Evolutionary conservation across 768 basidiomycete genomes (phyloP).

Genomic region (Leccinum disarticulatum): DNA sequence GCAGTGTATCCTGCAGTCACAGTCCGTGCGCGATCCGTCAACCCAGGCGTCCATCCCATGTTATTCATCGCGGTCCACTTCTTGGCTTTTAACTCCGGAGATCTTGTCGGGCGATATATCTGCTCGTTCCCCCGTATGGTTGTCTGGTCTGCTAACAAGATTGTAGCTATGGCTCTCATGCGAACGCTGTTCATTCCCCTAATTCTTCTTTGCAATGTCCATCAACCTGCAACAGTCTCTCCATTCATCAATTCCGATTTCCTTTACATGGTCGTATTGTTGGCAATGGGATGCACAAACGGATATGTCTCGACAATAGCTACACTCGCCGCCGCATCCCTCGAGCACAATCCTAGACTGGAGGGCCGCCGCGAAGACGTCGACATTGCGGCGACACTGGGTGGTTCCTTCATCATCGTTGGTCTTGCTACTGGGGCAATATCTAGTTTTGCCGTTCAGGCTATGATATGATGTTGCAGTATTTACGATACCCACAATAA

Average conservation of each 20-base stretch:
- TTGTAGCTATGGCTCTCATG: conserved; percentile 61
- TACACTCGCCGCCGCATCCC: conserved; percentile 81
- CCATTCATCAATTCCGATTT: conserved; percentile 71
- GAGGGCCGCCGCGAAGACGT: conserved; percentile 73
- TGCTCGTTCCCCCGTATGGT: conserved; percentile 66
- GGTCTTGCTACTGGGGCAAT: conserved; percentile 78
- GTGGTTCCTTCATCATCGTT: conserved; percentile 74
- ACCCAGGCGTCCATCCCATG: conserved; percentile 69
- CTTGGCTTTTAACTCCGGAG: conserved; percentile 71
- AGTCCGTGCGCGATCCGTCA: conserved; percentile 67
- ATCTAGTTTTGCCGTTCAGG: conserved; percentile 77
- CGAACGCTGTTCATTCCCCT: conserved; percentile 84
- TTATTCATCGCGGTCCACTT: conserved; percentile 81
- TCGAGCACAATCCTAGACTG: conserved; percentile 75
- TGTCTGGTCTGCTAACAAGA: conserved; percentile 65
- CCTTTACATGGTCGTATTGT: conserved; percentile 70
- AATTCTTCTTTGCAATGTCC: conserved; percentile 87
- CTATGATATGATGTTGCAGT: conserved; percentile 49
- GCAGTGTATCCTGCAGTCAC: conserved; percentile 88
- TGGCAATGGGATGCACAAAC: conserved; percentile 75
- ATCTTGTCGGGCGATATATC: conserved; percentile 66
- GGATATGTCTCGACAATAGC: conserved; percentile 78
- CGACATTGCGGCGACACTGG: conserved; percentile 83
- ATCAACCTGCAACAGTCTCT: conserved; percentile 38
- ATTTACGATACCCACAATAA: neutral